A percentile compares a stretch with the other conserved stretches of the same genome.
phyloP scores from a whole-genome alignment of 306 rosid genomes.

The Phaseolus lunatus region DNA sequence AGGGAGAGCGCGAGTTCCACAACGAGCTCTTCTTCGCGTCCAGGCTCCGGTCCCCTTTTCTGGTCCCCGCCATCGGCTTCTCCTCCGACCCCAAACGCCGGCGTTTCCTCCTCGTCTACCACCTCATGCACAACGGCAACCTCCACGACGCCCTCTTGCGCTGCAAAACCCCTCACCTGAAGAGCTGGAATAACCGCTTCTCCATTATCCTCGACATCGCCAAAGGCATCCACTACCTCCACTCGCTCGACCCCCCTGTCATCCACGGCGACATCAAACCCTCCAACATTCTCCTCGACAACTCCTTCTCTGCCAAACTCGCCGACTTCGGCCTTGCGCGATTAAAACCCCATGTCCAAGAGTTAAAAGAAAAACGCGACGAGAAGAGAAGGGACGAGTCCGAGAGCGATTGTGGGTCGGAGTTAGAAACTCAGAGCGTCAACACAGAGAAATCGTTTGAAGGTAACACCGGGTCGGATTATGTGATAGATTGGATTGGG shows the following conservation, averaged over 20 bases:
- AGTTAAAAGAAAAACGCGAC: slow-evolving; percentile 11
- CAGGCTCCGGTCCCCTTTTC: slow-evolving; percentile 52
- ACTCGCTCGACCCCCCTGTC: slow-evolving; percentile 74
- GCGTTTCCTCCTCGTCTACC: slow-evolving; percentile 76
- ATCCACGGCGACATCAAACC: slow-evolving; percentile 95
- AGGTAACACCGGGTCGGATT: slow-evolving; percentile 41
- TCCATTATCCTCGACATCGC: slow-evolving; percentile 62
- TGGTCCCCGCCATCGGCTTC: slow-evolving; percentile 73
- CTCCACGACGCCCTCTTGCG: slow-evolving; percentile 78
- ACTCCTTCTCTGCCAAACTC: slow-evolving; percentile 60
- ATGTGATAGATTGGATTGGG: slow-evolving; percentile 91
- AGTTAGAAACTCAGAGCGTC: slow-evolving; percentile 74
- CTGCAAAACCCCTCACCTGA: slow-evolving; percentile 58
- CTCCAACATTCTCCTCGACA: slow-evolving; percentile 74
- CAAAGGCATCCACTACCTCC: slow-evolving; percentile 68
- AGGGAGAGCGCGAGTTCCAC: slow-evolving; percentile 94
- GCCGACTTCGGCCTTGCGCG: slow-evolving; percentile 92
- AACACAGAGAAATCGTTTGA: slow-evolving; percentile 60
- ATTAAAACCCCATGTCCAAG: slow-evolving; percentile 52
- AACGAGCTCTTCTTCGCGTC: slow-evolving; percentile 92
- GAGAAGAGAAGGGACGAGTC: slow-evolving; percentile 47
- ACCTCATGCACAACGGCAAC: slow-evolving; percentile 79
- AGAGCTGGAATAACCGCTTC: slow-evolving; percentile 69
- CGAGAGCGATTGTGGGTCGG: slow-evolving; percentile 68
- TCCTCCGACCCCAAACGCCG: slow-evolving; percentile 73